These are phyloP conservation scores for Thalassiosira profunda DNA, from an alignment of 108 stramenopile species.

Conservation along the genomic window DNA sequence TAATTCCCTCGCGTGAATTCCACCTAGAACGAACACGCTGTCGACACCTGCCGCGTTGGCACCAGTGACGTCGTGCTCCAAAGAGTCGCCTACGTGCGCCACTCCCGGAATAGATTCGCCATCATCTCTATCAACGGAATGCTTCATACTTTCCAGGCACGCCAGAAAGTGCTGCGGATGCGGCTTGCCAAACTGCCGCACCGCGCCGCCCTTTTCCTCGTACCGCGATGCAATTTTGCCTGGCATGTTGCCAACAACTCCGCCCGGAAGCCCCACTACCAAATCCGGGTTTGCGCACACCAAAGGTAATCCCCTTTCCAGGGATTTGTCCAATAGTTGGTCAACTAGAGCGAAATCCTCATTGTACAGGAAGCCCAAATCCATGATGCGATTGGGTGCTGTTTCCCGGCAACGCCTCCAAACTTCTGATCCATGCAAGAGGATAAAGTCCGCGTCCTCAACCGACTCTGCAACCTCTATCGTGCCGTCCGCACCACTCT, in stretches of 20 bases:
- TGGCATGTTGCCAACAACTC: conserved; percentile 70
- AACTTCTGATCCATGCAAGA: conserved; percentile 73
- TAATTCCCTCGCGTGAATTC: conserved; percentile 74
- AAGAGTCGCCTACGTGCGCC: conserved; percentile 88
- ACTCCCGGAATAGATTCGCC: conserved; percentile 25
- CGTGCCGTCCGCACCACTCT: conserved; percentile 11
- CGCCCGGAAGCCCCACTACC: conserved; percentile 56
- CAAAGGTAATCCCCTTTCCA: conserved; percentile 62
- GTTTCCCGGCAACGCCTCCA: conserved; percentile 41
- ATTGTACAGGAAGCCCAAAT: conserved; percentile 28
- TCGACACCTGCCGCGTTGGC: conserved; percentile 73
- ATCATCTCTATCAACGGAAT: not conserved
- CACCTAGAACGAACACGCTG: conserved; percentile 73
- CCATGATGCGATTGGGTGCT: conserved; percentile 15
- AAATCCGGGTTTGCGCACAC: conserved; percentile 88
- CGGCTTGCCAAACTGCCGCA: conserved; percentile 81
- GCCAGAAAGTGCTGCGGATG: conserved; percentile 66
- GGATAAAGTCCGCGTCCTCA: conserved; percentile 77
- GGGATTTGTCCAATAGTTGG: conserved; percentile 50
- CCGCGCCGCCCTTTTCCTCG: conserved; percentile 53
- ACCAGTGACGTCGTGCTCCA: conserved; percentile 91
- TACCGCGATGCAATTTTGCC: conserved; percentile 76
- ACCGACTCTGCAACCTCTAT: conserved; percentile 49
- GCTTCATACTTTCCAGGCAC: conserved; percentile 46
- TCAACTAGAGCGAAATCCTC: conserved; percentile 48